Evolutionary conservation across 306 rosid genomes (phyloP).

Genomic region (Mimosa bimucronata): DNA sequence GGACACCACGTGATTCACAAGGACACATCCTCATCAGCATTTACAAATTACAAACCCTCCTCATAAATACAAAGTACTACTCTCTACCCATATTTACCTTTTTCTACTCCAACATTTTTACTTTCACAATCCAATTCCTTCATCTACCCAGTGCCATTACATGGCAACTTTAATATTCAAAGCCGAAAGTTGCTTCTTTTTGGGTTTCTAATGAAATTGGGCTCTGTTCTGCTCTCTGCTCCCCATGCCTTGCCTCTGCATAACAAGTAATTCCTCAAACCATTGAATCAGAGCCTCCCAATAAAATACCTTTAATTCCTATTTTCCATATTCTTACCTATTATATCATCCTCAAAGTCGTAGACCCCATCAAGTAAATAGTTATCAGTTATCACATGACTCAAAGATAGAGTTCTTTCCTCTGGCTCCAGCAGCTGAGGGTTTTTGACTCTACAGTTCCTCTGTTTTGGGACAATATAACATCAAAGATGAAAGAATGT

Average conservation of each 20-base stretch:
- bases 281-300: slow-evolving; percentile 22
- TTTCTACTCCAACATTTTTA: neutral
- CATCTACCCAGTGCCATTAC: neutral
- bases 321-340: slow-evolving; percentile 17
- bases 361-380: neutral
- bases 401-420: neutral
- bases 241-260: slow-evolving; percentile 9
- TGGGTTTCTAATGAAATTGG: neutral
- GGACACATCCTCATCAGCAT: neutral
- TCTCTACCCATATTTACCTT: neutral
- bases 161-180: neutral
- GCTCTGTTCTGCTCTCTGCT: neutral
- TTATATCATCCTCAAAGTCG: neutral
- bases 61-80: neutral
- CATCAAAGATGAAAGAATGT: neutral
- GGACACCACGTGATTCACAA: neutral
- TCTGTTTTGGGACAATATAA: slow-evolving; percentile 5
- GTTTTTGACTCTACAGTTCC: slow-evolving; percentile 13
- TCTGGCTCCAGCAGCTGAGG: neutral
- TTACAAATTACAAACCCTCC: neutral
- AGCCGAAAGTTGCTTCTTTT: slow-evolving; percentile 9
- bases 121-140: neutral
- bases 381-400: slow-evolving; percentile 51
- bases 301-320: neutral
- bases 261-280: neutral